Conservation (phyloP, 2,329 filamentous ascomycete species). For the Apiospora sp. region DNA sequence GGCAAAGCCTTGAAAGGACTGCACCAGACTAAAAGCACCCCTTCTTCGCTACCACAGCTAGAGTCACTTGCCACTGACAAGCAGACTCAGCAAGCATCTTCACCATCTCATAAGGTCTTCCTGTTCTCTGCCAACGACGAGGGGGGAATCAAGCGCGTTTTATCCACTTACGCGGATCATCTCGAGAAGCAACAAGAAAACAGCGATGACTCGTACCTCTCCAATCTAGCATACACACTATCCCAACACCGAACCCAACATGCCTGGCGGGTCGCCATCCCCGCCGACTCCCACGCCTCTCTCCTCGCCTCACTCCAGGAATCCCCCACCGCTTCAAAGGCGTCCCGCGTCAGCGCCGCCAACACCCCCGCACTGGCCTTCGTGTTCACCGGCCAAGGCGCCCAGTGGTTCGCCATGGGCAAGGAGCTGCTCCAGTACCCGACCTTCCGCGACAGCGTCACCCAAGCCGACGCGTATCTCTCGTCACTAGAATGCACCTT, state of each 20-base stretch:
- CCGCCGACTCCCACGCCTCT: constrained; percentile 4
- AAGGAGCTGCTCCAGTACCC: constrained; percentile 39
- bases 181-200: background rate
- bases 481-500: constrained; percentile 36
- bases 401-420: constrained; percentile 52
- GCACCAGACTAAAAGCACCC: constrained; percentile 32
- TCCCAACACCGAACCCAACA: background rate
- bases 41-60: constrained; percentile 18
- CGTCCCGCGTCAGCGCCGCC: constrained; percentile 31
- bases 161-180: background rate
- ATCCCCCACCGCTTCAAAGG: constrained; percentile 27
- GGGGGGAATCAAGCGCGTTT: constrained; percentile 7
- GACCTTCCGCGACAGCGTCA: constrained; percentile 39
- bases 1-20: constrained; percentile 35
- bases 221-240: constrained; percentile 12
- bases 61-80: background rate
- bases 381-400: constrained; percentile 54
- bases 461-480: constrained; percentile 38
- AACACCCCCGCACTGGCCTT: constrained; percentile 39
- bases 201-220: background rate
- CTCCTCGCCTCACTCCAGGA: constrained; percentile 34
- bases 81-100: constrained; percentile 6
- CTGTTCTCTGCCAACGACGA: constrained; percentile 20
- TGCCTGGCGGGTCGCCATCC: constrained; percentile 5
- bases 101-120: background rate